These are phyloP conservation scores for Pythium apleroticum DNA, from an alignment of 352 stramenopile genomes.

Conservation along the genomic window DNA sequence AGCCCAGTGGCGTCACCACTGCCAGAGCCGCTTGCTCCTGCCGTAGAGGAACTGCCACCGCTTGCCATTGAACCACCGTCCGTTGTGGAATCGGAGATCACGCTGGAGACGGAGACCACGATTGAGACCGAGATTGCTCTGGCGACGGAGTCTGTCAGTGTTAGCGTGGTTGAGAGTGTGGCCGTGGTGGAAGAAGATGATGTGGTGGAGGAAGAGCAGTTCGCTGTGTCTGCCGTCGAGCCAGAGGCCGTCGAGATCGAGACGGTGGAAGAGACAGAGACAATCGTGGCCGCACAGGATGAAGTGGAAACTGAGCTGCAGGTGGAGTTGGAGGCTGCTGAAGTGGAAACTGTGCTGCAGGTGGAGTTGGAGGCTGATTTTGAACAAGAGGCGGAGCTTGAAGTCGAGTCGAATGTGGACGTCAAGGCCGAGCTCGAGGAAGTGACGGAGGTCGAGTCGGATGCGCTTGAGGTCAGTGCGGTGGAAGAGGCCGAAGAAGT, in stretches of 20 bases:
- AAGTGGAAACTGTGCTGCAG: neutral
- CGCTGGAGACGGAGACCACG: neutral
- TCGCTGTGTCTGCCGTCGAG: neutral
- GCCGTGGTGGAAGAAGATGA: neutral
- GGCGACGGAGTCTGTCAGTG: neutral
- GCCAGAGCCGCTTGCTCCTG: neutral
- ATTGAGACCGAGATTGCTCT: too few relatives aligned
- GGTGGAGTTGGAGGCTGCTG: too few relatives aligned
- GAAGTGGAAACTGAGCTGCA: neutral
- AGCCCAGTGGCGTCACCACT: neutral
- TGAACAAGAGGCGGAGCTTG: neutral
- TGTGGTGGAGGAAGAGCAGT: neutral
- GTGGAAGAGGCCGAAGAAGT: neutral
- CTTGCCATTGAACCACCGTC: neutral
- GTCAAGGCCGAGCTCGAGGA: neutral
- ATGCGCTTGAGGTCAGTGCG: neutral
- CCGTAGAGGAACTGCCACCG: neutral
- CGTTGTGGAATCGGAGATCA: neutral
- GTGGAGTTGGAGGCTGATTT: neutral
- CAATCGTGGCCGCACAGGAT: neutral
- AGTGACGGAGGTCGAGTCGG: neutral
- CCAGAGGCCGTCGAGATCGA: neutral
- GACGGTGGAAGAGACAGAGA: neutral
- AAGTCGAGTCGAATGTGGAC: neutral
- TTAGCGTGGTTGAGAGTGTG: neutral